Evolutionary conservation across 208 protist genomes (phyloP), one percentile per base, ranked within the genome.

Genomic region (Endotrypanum monterogeii): DNA sequence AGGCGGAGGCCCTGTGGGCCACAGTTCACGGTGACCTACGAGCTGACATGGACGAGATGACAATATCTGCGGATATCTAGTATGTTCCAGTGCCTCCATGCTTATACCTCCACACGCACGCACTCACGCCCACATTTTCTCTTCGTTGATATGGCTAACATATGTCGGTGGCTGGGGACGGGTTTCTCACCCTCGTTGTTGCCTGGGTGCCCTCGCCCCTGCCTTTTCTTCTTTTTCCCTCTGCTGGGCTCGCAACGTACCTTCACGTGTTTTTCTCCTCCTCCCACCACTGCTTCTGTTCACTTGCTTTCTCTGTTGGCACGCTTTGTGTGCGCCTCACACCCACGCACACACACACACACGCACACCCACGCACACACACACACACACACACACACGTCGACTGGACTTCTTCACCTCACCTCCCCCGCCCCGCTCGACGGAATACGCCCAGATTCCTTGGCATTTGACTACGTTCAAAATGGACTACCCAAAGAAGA

Each of bases 401-500:
- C 9, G 16, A 30, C 32, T 46, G 46, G 3, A n/a, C 52, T 28
- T 5, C 28, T 37, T 16, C 63, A 18, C 41, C 56, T 54, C 57
- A 39, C 48, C 46, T 23, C 37, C 23, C 61, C 71, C 18, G 71
- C 35, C 46, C 39, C 35, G 58, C 44, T 12, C 48, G 44, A 2
- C 23, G 5, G 18, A 28, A 12, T 20, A n/a, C 60, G 61, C n/a
- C 23, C 70, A 80, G 68, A 74, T 72, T 72, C 57, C 76, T 88
- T 83, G 77, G 70, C 74, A 74, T 75, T 86, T 86, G 88, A 95
- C 86, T 83, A 93, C 90, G 90, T 86, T 78, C 63, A 76, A 94
- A 83, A 95, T 93, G 88, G 83, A 84, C 50, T 90, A 89, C 83
- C 79, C 87, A 32, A 93, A 93, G 85, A 95, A 95, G 87, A 83